Evolutionary conservation across 2,329 filamentous ascomycete species (phyloP).

Genomic region (Sarocladium strictum): DNA sequence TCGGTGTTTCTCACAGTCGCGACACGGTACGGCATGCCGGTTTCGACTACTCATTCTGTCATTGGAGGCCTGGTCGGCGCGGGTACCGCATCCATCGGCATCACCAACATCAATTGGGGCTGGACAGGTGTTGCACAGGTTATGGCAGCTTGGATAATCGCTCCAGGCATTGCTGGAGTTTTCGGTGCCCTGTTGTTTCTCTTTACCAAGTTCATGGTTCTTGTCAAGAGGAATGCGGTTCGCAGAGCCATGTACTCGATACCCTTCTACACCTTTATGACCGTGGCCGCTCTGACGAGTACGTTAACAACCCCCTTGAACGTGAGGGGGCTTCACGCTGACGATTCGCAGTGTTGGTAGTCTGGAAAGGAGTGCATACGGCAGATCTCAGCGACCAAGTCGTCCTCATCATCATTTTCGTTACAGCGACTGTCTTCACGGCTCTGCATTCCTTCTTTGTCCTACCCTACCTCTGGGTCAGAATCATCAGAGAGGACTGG

Average conservation of each 20-base stretch:
- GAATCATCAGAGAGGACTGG: constrained; percentile 46
- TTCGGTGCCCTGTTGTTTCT: constrained; percentile 39
- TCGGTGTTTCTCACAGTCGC: constrained; percentile 36
- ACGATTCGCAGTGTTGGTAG: not conserved
- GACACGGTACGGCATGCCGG: constrained; percentile 25
- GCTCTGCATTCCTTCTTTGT: constrained; percentile 40
- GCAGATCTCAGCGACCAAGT: not conserved
- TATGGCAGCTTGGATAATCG: constrained; percentile 40
- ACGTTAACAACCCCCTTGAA: not conserved
- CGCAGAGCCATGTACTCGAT: constrained; percentile 2
- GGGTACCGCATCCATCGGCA: constrained; percentile 29
- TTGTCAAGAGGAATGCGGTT: constrained; percentile 14
- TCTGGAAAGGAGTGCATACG: constrained; percentile 3
- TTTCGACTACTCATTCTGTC: constrained; percentile 40
- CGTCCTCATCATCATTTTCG: constrained; percentile 25
- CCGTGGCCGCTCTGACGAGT: not conserved
- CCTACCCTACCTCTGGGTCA: constrained; percentile 45
- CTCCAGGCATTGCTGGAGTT: constrained; percentile 35
- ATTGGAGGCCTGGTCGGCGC: constrained; percentile 39
- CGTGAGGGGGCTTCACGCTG: not conserved
- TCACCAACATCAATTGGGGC: constrained; percentile 13
- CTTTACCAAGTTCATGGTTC: constrained; percentile 35
- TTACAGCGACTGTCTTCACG: constrained; percentile 34
- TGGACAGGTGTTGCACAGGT: constrained; percentile 37
- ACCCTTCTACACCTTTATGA: not conserved